A percentile compares a stretch with the other conserved stretches of the same genome.
These are phyloP conservation scores for Apiospora pterosperma DNA, from an alignment of 2,329 filamentous ascomycete genomes.

Conservation along the genomic window DNA sequence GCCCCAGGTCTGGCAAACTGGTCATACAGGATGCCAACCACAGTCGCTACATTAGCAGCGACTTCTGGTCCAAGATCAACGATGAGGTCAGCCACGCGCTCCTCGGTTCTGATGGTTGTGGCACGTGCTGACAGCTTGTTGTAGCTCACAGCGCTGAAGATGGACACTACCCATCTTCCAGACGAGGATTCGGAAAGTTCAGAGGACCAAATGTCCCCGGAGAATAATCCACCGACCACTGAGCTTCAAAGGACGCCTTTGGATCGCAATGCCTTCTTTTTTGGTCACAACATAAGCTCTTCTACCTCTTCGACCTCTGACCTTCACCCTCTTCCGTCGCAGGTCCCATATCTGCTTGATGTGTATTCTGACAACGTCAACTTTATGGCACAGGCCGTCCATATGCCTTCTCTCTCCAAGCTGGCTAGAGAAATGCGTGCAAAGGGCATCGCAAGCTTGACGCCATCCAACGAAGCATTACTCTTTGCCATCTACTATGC, in stretches of 20 bases:
- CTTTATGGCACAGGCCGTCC: constrained; percentile 36
- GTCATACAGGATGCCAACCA: constrained; percentile 40
- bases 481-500: constrained; percentile 57
- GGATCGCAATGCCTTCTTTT: constrained; percentile 50
- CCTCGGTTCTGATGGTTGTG: background rate
- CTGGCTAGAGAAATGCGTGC: constrained; percentile 33
- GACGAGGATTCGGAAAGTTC: constrained; percentile 33
- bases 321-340: constrained; percentile 50
- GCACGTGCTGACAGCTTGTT: background rate
- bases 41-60: constrained; percentile 47
- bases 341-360: constrained; percentile 50
- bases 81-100: constrained; percentile 43
- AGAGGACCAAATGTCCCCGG: constrained; percentile 29
- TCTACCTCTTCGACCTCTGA: constrained; percentile 30
- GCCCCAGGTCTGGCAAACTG: constrained; percentile 39
- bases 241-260: constrained; percentile 39
- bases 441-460: constrained; percentile 25
- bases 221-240: constrained; percentile 22
- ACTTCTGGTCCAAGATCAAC: constrained; percentile 54
- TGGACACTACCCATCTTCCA: constrained; percentile 31
- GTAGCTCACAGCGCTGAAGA: constrained; percentile 43
- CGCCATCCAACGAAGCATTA: constrained; percentile 46
- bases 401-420: constrained; percentile 41
- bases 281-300: constrained; percentile 38
- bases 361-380: constrained; percentile 52